These are phyloP conservation scores for Penicillium tannophilum DNA, from an alignment of 495 filamentous ascomycete genomes.

Conservation along the genomic window DNA sequence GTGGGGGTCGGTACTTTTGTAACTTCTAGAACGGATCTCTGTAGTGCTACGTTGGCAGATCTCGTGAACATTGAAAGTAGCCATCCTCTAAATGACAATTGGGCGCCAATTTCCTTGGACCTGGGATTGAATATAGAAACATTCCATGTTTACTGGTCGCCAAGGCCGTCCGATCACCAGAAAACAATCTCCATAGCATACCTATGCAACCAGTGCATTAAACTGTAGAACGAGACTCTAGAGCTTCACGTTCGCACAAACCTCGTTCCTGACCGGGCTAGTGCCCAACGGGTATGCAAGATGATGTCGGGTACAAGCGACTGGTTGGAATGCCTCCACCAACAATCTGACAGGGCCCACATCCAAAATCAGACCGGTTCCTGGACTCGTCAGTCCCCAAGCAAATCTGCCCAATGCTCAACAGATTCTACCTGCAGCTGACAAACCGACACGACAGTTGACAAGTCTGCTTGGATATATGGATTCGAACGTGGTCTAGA, in stretches of 20 bases:
- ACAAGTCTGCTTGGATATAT: not conserved
- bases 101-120: not conserved
- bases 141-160: not conserved
- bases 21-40: not conserved
- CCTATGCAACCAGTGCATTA: not conserved
- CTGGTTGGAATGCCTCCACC: conserved; percentile 20
- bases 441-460: conserved; percentile 18
- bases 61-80: not conserved
- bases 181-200: not conserved
- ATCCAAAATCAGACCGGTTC: conserved; percentile 29
- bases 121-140: not conserved
- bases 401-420: conserved; percentile 33
- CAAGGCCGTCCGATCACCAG: not conserved
- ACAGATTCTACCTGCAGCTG: conserved; percentile 12
- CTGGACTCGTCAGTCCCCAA: conserved; percentile 29
- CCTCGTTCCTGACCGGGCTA: conserved; percentile 18
- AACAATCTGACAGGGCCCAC: conserved; percentile 17
- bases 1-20: conserved; percentile 6
- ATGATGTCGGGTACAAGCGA: conserved; percentile 23
- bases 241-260: not conserved
- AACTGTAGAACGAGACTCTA: not conserved
- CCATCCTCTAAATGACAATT: not conserved
- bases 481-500: conserved; percentile 17
- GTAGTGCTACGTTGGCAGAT: not conserved
- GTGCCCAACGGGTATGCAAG: conserved; percentile 28